Evolutionary conservation across 495 filamentous ascomycete species (phyloP), one percentile per base, ranked within the genome.

Genomic region (Usnea hakonensis): DNA sequence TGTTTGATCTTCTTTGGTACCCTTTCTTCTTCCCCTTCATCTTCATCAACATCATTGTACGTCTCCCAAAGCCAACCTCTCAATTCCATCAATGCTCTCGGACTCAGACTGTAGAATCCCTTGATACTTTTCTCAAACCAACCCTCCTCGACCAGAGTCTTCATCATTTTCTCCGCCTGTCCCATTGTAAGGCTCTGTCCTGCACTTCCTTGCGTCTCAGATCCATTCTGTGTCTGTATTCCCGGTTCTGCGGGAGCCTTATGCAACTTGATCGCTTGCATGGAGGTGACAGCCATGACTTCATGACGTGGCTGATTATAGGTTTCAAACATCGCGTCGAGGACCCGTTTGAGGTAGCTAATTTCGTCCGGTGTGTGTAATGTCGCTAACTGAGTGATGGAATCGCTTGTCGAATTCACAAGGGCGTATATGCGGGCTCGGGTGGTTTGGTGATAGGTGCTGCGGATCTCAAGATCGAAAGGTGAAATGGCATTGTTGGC

Each of bases 291-390:
- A 0, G 87, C 90, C 84, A 95, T 87, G 54, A 90, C 80, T 73
- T 97, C 93, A 62, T 83, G 82, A 2, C 83, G 75, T 28, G 74
- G 75, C 0, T 86, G 90, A 67, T 97, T 97, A 70, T 91, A 82
- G 5, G 80, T 86, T 53, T 91, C 89, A 70, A 97, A 97, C 86
- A 98, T 96, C 64, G 82, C 85, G 72, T 97, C 93, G 0, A 98
- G 84, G 19, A 97, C 70, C 1, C 94, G 78, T 75, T 95, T 91
- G 60, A 97, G 79, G 72, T 88, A 98, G 14, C 89, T 82, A 40
- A 97, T 90, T 75, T 97, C 92, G 62, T 97, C 95, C 23, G 89
- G 75, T 0, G 84, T 78, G 70, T 86, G 85, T 0, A 80, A 83
- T 1, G 94, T 97, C n/a, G 90, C 90, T 30, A 96, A 78, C 71